Evolutionary conservation across 1,139 yeast genomes (phyloP).

Genomic region (Arxiozyma slooffiae): DNA sequence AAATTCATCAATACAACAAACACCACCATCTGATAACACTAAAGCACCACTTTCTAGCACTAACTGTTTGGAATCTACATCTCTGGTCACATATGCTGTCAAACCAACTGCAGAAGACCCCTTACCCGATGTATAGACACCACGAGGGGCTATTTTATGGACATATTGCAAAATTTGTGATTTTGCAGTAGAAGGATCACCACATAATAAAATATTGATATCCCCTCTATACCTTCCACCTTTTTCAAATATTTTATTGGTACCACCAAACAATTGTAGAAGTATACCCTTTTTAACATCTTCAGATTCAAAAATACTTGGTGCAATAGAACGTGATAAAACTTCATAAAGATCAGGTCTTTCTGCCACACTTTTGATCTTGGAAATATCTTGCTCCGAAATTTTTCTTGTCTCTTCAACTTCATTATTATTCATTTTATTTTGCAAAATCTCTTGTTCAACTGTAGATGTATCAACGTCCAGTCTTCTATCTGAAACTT

Average conservation of each 20-base stretch:
- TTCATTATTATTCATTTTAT: conserved; percentile 34
- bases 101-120: conserved; percentile 99
- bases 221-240: conserved; percentile 98
- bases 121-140: conserved; percentile 95
- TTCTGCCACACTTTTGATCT: conserved; percentile 50
- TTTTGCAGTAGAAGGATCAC: conserved; percentile 96
- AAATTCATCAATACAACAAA: conserved; percentile 96
- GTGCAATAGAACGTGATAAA: conserved; percentile 88
- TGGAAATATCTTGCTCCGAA: conserved; percentile 56
- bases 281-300: conserved; percentile 93
- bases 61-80: conserved; percentile 82
- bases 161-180: conserved; percentile 90
- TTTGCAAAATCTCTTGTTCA: conserved; percentile 43
- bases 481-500: conserved; percentile 70
- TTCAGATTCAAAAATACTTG: conserved; percentile 89
- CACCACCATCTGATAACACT: conserved; percentile 95
- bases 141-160: conserved; percentile 95
- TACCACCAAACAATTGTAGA: conserved; percentile 89
- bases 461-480: conserved; percentile 70
- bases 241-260: conserved; percentile 76
- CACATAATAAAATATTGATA: conserved; percentile 79
- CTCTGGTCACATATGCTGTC: conserved; percentile 93
- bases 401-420: conserved; percentile 68
- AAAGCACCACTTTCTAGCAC: conserved; percentile 95
- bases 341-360: conserved; percentile 79